Base-by-base conservation (phyloP, 176 grass and related monocot genomes). In the Melocanna baccifera region DNA sequence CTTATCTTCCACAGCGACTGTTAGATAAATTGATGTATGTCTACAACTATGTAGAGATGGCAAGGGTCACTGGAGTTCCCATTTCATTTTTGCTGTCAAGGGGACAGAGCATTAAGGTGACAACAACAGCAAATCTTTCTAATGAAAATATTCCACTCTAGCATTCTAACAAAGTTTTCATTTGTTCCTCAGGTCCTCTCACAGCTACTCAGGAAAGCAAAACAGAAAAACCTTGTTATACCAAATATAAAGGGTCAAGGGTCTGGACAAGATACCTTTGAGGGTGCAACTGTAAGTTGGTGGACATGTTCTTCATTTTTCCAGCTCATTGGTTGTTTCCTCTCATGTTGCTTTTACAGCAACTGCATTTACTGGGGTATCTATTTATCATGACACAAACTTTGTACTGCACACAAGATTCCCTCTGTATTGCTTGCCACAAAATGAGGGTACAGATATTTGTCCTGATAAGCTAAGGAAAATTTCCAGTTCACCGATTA, bases 11-110 rank as follows among this genome's bases (percentile, higher is more conserved):
- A 15, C 96, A 98, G 78, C 83, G 96, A 67, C 87, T 98, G 58
- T 83, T 98, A 84, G 96, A 98, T 76, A 98, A 98, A 84, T 87
- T 98, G 85, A 93, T 98, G 96, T 95, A 90, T 87, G 89, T 98
- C 83, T 98, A 98, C 87, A 98, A 98, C 77, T 93, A 98, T 90
- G 96, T 98, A 66, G 96, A 98, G 83, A 98, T 98, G 96, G 96
- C 96, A 9, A 92, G 96, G 76, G 96, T 98, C 85, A 98, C 96
- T 85, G 96, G 93, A 80, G 96, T 98, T 37, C 96, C 96, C 50
- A 93, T 98, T 77, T 95, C 96, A 47, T 98, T 98, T 90, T 86
- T 98, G 52, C 91, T 98, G 43, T 86, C 96, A 19, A 95, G 96
- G 88, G 96, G 96, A 57, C 96, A 98, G 73, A 98, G 96, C 78